A percentile compares a stretch with the other conserved stretches of the same genome.
Evolutionary conservation across 106 monocot species (phyloP).

Genomic region (Dendrobium huoshanense): DNA sequence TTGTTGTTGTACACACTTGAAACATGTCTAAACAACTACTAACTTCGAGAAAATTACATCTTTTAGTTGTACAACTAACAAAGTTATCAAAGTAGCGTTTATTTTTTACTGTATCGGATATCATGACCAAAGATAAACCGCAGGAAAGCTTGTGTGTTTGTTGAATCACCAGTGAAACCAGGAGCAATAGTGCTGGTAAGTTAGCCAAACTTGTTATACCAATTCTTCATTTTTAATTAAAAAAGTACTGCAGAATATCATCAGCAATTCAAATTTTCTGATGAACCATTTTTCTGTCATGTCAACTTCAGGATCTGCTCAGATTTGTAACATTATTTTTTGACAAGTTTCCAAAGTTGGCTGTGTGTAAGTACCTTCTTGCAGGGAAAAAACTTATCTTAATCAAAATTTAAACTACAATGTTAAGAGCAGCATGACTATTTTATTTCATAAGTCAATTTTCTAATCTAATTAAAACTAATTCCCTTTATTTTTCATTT

Average conservation of each 20-base stretch:
- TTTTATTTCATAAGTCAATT: too few species aligned
- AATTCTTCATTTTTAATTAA: background rate
- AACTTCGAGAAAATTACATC: too few species aligned
- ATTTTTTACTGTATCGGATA: too few species aligned
- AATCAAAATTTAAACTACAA: background rate
- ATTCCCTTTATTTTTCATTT: background rate
- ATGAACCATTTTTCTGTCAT: background rate
- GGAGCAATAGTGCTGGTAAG: constrained; percentile 47
- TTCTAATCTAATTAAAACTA: too few species aligned
- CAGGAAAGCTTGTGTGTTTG: constrained; percentile 54
- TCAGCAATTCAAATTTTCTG: background rate
- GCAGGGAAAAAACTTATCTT: background rate
- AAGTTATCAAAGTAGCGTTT: background rate
- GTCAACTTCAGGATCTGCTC: constrained; percentile 48
- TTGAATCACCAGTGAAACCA: constrained; percentile 65
- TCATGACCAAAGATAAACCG: background rate
- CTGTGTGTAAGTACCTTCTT: constrained; percentile 34
- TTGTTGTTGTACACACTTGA: too few species aligned
- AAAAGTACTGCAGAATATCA: background rate
- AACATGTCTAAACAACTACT: too few species aligned
- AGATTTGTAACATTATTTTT: constrained; percentile 31
- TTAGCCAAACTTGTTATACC: background rate
- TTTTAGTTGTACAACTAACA: too few species aligned
- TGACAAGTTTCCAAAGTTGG: constrained; percentile 47
- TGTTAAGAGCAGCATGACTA: background rate